Percentiles rank a stretch among this genome's conserved stretches.
phyloP scores from a whole-genome alignment of 805 yeast genomes.

The Nakazawaea siamensis region DNA sequence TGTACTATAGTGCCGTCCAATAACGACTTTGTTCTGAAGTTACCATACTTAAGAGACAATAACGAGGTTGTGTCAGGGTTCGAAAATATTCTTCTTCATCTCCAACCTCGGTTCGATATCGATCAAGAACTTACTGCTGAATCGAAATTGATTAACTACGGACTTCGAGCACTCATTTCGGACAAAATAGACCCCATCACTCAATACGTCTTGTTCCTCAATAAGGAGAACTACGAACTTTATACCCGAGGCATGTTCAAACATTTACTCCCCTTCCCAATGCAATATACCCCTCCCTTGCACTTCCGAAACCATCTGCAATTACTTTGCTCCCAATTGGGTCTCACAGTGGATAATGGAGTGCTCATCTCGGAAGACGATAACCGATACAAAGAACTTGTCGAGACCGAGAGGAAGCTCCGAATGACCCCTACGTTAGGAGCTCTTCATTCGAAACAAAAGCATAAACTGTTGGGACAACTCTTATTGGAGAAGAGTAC shows the following conservation, averaged over 20 bases:
- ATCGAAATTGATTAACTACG: slow-evolving; percentile 32
- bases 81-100: slow-evolving; percentile 26
- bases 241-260: slow-evolving; percentile 50
- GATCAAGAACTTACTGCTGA: slow-evolving; percentile 13
- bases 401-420: slow-evolving; percentile 17
- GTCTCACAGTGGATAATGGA: slow-evolving; percentile 24
- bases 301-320: slow-evolving; percentile 27
- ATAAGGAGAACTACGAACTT: slow-evolving; percentile 48
- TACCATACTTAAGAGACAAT: slow-evolving; percentile 37
- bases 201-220: slow-evolving; percentile 48
- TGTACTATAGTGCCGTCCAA: slow-evolving; percentile 43
- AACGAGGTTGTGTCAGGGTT: slow-evolving; percentile 30
- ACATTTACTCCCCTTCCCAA: slow-evolving; percentile 55
- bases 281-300: slow-evolving; percentile 65
- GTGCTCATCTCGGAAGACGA: slow-evolving; percentile 19
- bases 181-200: slow-evolving; percentile 38
- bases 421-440: slow-evolving; percentile 21
- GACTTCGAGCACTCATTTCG: slow-evolving; percentile 32
- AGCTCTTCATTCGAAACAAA: slow-evolving; percentile 18
- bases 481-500: slow-evolving; percentile 19
- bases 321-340: slow-evolving; percentile 22
- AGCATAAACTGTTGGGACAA: slow-evolving; percentile 16
- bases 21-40: slow-evolving; percentile 41
- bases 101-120: slow-evolving; percentile 13
- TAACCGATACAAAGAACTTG: slow-evolving; percentile 16